Conservation (phyloP, 306 rosid species). For the Fagus sylvatica region DNA sequence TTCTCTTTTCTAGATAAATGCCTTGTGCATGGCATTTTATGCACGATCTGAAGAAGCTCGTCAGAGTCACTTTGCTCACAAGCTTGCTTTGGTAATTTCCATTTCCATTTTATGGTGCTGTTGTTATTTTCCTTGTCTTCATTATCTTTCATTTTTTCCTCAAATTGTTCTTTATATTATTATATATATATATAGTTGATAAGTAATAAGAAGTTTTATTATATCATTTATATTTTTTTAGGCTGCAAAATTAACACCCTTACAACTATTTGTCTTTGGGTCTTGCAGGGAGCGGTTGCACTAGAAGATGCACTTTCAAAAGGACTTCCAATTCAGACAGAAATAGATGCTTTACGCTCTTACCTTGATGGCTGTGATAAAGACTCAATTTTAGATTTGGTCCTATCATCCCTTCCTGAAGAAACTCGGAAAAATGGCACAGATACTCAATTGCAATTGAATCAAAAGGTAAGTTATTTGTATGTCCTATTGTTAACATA, state of each 20-base stretch:
- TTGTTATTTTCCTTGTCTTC: background rate
- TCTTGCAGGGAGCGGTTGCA: slow-evolving; percentile 85
- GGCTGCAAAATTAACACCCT: slow-evolving; percentile 21
- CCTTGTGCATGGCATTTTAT: slow-evolving; percentile 91
- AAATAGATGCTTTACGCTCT: slow-evolving; percentile 61
- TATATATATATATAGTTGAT: too few species aligned
- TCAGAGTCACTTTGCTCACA: slow-evolving; percentile 79
- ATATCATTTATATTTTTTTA: slow-evolving; percentile 18
- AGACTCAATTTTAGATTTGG: slow-evolving; percentile 80
- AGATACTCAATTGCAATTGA: slow-evolving; percentile 69
- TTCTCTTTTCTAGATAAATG: slow-evolving; percentile 71
- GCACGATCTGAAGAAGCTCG: slow-evolving; percentile 97
- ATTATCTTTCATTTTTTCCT: background rate
- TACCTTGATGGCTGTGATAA: slow-evolving; percentile 73
- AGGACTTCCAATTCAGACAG: slow-evolving; percentile 85
- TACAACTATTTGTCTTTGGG: slow-evolving; percentile 26
- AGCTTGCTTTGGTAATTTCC: slow-evolving; percentile 73
- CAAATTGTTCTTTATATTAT: slow-evolving; percentile 11
- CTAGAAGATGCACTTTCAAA: slow-evolving; percentile 85
- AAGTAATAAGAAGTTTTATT: background rate
- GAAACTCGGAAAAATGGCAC: slow-evolving; percentile 73
- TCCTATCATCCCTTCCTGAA: slow-evolving; percentile 82
- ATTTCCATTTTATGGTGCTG: background rate
- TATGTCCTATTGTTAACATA: slow-evolving; percentile 9
- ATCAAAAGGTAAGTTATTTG: slow-evolving; percentile 64